phyloP scores from a whole-genome alignment of 2,329 filamentous ascomycete genomes.

The Venturia asperata region DNA sequence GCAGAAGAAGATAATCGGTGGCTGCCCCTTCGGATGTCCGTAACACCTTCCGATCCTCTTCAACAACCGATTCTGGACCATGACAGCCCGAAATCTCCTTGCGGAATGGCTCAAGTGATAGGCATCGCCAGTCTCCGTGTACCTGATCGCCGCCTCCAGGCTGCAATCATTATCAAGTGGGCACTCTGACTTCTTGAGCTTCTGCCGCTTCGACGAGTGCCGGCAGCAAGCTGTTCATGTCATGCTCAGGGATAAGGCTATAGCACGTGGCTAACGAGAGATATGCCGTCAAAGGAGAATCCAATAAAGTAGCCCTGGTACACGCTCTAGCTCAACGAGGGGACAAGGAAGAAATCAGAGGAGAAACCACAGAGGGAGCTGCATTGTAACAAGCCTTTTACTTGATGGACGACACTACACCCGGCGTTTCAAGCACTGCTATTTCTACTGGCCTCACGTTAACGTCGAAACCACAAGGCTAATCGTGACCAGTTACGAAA shows the following conservation, averaged over 20 bases:
- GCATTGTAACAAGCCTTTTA: too few species aligned
- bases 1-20: neutral
- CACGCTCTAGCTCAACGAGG: too few species aligned
- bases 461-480: neutral
- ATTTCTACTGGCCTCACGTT: neutral
- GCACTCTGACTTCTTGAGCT: constrained; percentile 92
- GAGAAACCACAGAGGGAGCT: too few species aligned
- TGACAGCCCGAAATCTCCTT: constrained; percentile 79
- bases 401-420: neutral
- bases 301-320: too few species aligned
- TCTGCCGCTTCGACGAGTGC: constrained; percentile 53
- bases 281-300: too few species aligned
- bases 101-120: constrained; percentile 91
- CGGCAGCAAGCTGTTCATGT: too few species aligned
- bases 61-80: constrained; percentile 76
- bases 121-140: constrained; percentile 93
- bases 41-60: too few species aligned
- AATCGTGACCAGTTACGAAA: constrained; percentile 14
- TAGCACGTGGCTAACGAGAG: too few species aligned
- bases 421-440: neutral
- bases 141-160: constrained; percentile 71
- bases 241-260: too few species aligned
- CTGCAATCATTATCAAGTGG: constrained; percentile 97
- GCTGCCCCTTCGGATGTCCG: neutral
- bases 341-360: too few species aligned